Percentiles rank a stretch among this genome's conserved stretches.
Evolutionary conservation across 75 land plant genomes (phyloP).

Genomic region (Pinus tabuliformis): DNA sequence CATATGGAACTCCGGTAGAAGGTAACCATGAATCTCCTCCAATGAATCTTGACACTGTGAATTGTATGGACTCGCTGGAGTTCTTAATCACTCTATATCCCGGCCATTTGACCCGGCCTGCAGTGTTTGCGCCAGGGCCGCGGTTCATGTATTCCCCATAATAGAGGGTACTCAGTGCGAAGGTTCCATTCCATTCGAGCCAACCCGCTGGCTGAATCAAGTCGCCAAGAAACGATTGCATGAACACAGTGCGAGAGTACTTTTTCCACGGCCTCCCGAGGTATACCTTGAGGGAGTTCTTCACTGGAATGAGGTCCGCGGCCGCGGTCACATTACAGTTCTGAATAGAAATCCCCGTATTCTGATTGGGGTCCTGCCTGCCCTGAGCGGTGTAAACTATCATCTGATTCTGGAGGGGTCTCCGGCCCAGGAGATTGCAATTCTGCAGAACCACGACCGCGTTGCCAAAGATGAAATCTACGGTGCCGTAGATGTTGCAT

Average conservation of each 20-base stretch:
- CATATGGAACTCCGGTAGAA: neutral
- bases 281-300: constrained; percentile 6
- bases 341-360: constrained; percentile 19
- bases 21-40: constrained; percentile 24
- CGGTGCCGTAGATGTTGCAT: constrained; percentile 36
- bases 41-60: constrained; percentile 19
- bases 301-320: neutral
- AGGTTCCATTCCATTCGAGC: constrained; percentile 25
- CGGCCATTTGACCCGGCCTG: constrained; percentile 23
- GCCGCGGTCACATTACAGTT: constrained; percentile 10
- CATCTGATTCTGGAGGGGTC: constrained; percentile 1
- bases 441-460: constrained; percentile 23
- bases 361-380: constrained; percentile 9
- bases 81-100: neutral
- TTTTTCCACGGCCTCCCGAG: constrained; percentile 25
- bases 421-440: constrained; percentile 20
- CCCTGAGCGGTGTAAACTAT: constrained; percentile 46
- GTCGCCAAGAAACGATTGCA: constrained; percentile 20
- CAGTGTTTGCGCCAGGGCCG: constrained; percentile 20
- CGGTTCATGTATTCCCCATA: constrained; percentile 32
- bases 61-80: constrained; percentile 11
- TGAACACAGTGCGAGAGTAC: constrained; percentile 24
- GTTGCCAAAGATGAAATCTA: constrained; percentile 47
- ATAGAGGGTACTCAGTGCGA: constrained; percentile 21
- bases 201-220: constrained; percentile 32